Evolutionary conservation across 2,329 filamentous ascomycete species (phyloP), one percentile per base, ranked within the genome.

Genomic region (Aspergillus unguis): DNA sequence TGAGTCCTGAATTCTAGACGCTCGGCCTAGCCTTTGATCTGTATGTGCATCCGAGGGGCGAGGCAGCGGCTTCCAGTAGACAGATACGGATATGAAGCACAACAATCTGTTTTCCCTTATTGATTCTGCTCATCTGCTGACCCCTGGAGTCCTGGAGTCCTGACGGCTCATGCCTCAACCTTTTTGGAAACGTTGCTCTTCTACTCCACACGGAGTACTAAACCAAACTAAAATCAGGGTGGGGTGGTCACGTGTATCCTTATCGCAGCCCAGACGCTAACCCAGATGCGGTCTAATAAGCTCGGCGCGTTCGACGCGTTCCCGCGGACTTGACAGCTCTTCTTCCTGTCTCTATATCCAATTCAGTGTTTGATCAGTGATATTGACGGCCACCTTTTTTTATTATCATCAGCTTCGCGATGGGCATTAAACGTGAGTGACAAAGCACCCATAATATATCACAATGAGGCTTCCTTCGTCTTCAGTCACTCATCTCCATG

Each of bases 341-440:
- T 36, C 26, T 35, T 38, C 33, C 23, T n/a, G 5, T 8, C 27
- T 17, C n/a, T 25, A 37, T 9, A n/a, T 33, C 11, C 10, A 17
- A 17, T 17, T 17, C 17, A 17, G 17, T 17, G 17, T 17, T 17
- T 17, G 17, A 17, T 17, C 17, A 17, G 17, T 17, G 17, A 17
- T 17, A 17, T 17, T 17, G 17, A 17, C 17, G 17, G 17, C 17
- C 17, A 17, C 17, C 17, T 17, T 17, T 17, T 17, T 17, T 17
- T 17, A 17, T 17, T 17, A 17, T n/a, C 8, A 31, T 25, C 4
- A 46, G 23, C 27, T 26, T 28, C 59, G 71, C 54, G 2, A 80
- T 80, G 77, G 77, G 77, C 66, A 79, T 79, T 55, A 79, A 79
- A 65, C 74, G 77, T 78, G 62, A 59, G 75, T 69, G 33, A 17